Evolutionary conservation across 202 grass and related monocot species (phyloP), one percentile per base, ranked within the genome.

Genomic region (Tripidium arundinaceum): DNA sequence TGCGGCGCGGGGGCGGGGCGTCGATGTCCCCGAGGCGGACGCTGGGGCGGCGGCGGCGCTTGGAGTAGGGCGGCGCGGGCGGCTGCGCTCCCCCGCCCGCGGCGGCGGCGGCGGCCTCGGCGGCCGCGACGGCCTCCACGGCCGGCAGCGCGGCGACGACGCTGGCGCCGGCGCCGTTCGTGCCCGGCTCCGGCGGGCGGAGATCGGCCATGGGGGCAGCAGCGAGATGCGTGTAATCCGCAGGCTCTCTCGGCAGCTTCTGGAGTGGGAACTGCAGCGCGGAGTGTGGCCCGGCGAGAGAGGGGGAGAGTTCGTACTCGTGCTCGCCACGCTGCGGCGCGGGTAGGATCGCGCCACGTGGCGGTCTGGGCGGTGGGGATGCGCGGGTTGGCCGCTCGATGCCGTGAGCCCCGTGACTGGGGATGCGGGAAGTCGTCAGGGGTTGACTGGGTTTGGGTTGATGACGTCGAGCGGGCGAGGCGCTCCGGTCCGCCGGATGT

Each of bases 11-110:
- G 24, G 83, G 59, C 74, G 68, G 79, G 40, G 64, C 67, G 57
- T 91, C 91, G 40, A 98, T 94, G 74, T 98, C 95, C 40, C 92
- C 90, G 50, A 98, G 95, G 81, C 95, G 95, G 6, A 98, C 89
- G 82, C 87, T 98, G 72, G 88, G 88, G 26, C 90, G 92, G 81
- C 95, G 95, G 81, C 91, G 87, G 66, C 95, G 87, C 84, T 94
- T 98, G 62, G 92, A 85, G 46, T 75, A 81, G 13, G 81, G 78
- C 26, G 77, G 36, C 1, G 54, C 80, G 33, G 62, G 61, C 46
- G 36, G 38, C 22, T 78, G 26, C 7, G 60, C 43, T 11, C 28
- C 68, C 79, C 61, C 58, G 10, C 58, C 58, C 25, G n/a, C 22
- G 7, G 3, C 54, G 5, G 84, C 77, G 0, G 65, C 71, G 11